Evolutionary conservation across 1,284 basidiomycete species (phyloP).

Genomic region (Uromyces viciae-fabae): DNA sequence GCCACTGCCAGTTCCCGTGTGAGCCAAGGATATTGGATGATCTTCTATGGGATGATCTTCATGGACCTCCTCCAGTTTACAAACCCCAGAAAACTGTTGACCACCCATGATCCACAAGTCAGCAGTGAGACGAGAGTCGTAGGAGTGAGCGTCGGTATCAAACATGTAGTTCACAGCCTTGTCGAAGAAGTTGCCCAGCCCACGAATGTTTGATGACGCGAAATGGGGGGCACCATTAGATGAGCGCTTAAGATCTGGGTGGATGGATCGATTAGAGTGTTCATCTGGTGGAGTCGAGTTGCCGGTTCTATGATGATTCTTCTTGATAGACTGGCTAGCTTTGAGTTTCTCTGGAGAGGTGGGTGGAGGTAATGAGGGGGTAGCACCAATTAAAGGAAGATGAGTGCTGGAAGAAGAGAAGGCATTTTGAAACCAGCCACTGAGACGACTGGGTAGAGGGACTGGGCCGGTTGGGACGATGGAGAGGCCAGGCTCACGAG

Average conservation of each 20-base stretch:
- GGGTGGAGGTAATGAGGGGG: slow-evolving; percentile 50
- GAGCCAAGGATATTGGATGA: neutral
- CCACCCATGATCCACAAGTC: slow-evolving; percentile 43
- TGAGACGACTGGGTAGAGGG: slow-evolving; percentile 47
- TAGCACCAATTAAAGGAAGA: slow-evolving; percentile 62
- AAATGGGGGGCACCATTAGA: slow-evolving; percentile 2
- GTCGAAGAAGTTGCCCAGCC: slow-evolving; percentile 36
- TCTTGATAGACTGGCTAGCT: slow-evolving; percentile 55
- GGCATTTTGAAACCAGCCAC: slow-evolving; percentile 48
- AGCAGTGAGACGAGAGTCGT: slow-evolving; percentile 9
- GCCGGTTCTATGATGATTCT: slow-evolving; percentile 72
- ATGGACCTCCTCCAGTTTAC: slow-evolving; percentile 22
- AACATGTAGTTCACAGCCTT: slow-evolving; percentile 45
- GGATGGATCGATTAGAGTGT: slow-evolving; percentile 53
- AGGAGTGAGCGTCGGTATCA: slow-evolving; percentile 36
- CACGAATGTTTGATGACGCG: slow-evolving; percentile 19
- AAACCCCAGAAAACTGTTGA: slow-evolving; percentile 38
- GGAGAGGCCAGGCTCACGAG: neutral
- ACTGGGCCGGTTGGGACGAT: slow-evolving; percentile 1
- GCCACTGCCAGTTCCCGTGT: slow-evolving; percentile 3
- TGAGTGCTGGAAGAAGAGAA: slow-evolving; percentile 63
- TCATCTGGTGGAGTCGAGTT: slow-evolving; percentile 68
- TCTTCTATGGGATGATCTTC: neutral
- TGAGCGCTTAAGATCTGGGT: slow-evolving; percentile 48
- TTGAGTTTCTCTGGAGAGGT: slow-evolving; percentile 59